Evolutionary conservation across 192 early-diverging fungal species (phyloP), one percentile per base, ranked within the genome.

Genomic region (Linnemannia elongata): DNA sequence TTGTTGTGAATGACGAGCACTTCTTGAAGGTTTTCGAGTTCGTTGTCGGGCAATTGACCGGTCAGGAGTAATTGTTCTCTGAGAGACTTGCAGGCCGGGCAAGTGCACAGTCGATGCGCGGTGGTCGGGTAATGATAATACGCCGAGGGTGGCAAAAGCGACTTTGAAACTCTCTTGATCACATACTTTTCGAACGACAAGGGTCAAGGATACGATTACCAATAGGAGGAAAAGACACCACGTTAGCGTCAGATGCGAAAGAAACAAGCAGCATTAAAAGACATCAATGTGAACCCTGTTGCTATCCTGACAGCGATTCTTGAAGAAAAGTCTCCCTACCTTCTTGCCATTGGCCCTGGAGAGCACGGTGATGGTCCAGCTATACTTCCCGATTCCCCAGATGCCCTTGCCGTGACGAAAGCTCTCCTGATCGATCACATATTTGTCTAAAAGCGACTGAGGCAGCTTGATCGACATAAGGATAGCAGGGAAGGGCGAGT

Each of bases 41-140:
- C 79, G 18, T 66, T 74, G 15, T 76, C 54, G 17, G 77, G 70
- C 47, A 87, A 41, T 72, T 87, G 85, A 27, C 85, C 85, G 15
- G 85, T 71, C 72, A 75, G 38, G 10, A 87, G 57, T 8, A 87
- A 76, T 44, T 81, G 79, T 12, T 87, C 85, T n/a, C 85, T 75
- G 41, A 71, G 77, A 3, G 85, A 81, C 41, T 81, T 87, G 79
- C 85, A 87, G 12, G 85, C 85, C 1, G 85, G 85, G 45, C 85
- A 87, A 33, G 85, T 87, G 49, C 85, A 87, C 22, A 87, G 80
- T 39, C 42, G 75, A 66, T 87, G 85, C 8, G 85, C 85, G 20
- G 85, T 87, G 27, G 85, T 87, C 35, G 85, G 85, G 18, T 87
- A 87, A n/a, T 81, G 85, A 44, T 87, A 87, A 41, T 87, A 87